A percentile compares a stretch with the other conserved stretches of the same genome.
Evolutionary conservation across 768 basidiomycete species (phyloP).

Genomic region (Boletus sensibilis): DNA sequence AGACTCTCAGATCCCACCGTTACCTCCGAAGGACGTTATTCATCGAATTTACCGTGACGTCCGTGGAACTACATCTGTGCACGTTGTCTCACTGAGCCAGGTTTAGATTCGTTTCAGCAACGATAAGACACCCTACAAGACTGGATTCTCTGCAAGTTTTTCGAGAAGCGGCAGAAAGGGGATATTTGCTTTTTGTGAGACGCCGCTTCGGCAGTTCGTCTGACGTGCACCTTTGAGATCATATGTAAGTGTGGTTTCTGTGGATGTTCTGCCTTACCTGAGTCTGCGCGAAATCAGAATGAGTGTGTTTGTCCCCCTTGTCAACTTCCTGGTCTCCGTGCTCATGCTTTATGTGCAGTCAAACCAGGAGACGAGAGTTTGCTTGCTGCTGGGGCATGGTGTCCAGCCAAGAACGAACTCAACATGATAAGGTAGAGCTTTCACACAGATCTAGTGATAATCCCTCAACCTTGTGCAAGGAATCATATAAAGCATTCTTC

Average conservation of each 20-base stretch:
- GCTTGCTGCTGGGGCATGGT: constrained; percentile 81
- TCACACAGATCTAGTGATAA: neutral
- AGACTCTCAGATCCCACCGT: constrained; percentile 80
- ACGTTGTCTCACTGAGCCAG: constrained; percentile 3
- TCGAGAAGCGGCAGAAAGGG: constrained; percentile 91
- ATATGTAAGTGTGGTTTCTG: constrained; percentile 11
- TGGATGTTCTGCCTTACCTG: neutral
- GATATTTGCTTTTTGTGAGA: constrained; percentile 65
- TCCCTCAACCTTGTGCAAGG: constrained; percentile 31
- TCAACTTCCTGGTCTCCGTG: neutral
- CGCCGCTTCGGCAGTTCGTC: neutral
- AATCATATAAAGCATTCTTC: constrained; percentile 64
- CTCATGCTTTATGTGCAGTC: constrained; percentile 41
- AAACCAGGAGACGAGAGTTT: constrained; percentile 64
- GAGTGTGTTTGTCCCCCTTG: constrained; percentile 14
- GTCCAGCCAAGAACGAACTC: constrained; percentile 76
- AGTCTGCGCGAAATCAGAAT: constrained; percentile 10
- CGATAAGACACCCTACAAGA: constrained; percentile 96
- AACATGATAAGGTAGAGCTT: constrained; percentile 61
- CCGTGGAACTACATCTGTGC: neutral
- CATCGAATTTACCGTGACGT: constrained; percentile 94
- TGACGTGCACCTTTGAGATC: constrained; percentile 25
- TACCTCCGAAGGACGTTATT: constrained; percentile 89
- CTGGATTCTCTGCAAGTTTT: constrained; percentile 74
- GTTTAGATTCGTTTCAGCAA: constrained; percentile 82